These are phyloP conservation scores for Coniochaeta sp. DNA, from an alignment of 2,329 filamentous ascomycete genomes.

Conservation along the genomic window DNA sequence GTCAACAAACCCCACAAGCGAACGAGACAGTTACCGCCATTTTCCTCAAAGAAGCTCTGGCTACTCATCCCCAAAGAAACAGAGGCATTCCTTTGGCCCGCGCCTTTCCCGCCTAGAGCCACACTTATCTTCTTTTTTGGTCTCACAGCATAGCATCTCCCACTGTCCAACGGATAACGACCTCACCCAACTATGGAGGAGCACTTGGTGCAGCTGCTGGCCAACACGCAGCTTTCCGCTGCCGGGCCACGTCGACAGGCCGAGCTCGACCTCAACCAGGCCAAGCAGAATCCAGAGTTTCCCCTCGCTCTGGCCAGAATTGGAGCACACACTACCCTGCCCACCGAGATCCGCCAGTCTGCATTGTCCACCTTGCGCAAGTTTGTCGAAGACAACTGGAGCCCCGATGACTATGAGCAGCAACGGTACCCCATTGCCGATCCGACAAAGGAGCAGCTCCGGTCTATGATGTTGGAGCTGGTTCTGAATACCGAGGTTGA, in stretches of 20 bases:
- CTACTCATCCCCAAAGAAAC: not conserved
- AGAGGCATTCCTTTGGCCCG: not conserved
- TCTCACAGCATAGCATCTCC: constrained; percentile 5
- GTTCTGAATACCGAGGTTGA: constrained; percentile 67
- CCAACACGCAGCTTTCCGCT: constrained; percentile 73
- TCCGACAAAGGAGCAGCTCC: constrained; percentile 64
- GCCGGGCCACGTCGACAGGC: constrained; percentile 76
- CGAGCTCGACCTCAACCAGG: constrained; percentile 71
- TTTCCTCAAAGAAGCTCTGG: not conserved
- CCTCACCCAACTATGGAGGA: constrained; percentile 69
- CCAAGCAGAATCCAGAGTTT: constrained; percentile 63
- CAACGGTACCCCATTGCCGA: constrained; percentile 61
- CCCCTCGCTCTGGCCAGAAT: constrained; percentile 75
- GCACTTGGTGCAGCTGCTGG: constrained; percentile 80
- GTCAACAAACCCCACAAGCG: constrained; percentile 1
- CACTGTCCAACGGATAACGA: not conserved
- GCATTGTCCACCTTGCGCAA: constrained; percentile 73
- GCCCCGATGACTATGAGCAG: constrained; percentile 61
- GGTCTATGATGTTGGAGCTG: constrained; percentile 67
- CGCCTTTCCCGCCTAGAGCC: not conserved
- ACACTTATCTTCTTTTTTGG: not conserved
- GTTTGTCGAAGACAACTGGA: constrained; percentile 83
- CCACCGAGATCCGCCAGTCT: constrained; percentile 71
- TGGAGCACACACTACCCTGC: constrained; percentile 66
- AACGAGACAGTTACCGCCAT: not conserved